These are phyloP conservation scores for Bidens hawaiensis DNA, from an alignment of 140 eudicot genomes.

Conservation along the genomic window DNA sequence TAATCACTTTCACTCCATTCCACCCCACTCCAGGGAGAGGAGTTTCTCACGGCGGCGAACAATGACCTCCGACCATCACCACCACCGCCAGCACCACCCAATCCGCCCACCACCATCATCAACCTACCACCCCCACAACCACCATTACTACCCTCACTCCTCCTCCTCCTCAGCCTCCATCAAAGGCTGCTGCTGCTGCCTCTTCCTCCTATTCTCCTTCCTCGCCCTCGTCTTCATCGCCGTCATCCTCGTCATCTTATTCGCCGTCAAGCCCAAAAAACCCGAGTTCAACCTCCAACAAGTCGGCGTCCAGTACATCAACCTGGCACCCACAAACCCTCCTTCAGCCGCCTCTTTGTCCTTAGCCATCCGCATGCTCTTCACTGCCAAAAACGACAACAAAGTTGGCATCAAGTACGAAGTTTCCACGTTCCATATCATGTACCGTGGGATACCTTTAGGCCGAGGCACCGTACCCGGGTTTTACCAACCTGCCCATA, in stretches of 20 bases:
- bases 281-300: conserved; percentile 73
- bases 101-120: not conserved
- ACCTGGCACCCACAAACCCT: conserved; percentile 39
- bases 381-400: conserved; percentile 76
- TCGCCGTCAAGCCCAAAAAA: conserved; percentile 72
- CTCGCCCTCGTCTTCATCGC: conserved; percentile 55
- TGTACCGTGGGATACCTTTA: conserved; percentile 83
- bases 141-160: conserved; percentile 35
- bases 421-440: conserved; percentile 59
- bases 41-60: not conserved
- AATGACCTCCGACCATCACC: conserved; percentile 13
- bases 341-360: conserved; percentile 51
- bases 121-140: not conserved
- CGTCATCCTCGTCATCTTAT: conserved; percentile 56
- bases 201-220: conserved; percentile 70
- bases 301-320: conserved; percentile 75
- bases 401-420: conserved; percentile 78
- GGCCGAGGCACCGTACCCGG: conserved; percentile 42
- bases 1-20: conserved; percentile 11
- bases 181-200: conserved; percentile 80
- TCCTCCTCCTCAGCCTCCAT: conserved; percentile 48
- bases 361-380: conserved; percentile 51
- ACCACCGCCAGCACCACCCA: conserved; percentile 8
- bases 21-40: not conserved
- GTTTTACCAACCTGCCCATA: too few relatives aligned